These are phyloP conservation scores for Escallonia rubra DNA, from an alignment of 129 eudicot genomes.

Conservation along the genomic window DNA sequence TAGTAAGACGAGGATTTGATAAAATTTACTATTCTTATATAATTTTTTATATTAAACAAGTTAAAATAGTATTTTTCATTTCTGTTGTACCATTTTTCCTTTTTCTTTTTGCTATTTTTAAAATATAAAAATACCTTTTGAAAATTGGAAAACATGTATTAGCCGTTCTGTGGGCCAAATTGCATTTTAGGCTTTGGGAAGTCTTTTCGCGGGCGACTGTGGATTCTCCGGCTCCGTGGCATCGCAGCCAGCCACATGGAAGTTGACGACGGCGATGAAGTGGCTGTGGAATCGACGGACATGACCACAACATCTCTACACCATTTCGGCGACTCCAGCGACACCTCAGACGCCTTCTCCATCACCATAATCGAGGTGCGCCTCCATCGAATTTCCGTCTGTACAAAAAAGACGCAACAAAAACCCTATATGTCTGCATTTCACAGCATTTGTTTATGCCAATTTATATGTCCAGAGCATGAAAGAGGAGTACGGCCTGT, in stretches of 20 bases:
- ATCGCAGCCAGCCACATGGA: conserved; percentile 19
- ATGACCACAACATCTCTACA: conserved; percentile 62
- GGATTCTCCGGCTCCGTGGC: not conserved
- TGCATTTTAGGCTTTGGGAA: too few relatives aligned
- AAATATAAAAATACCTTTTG: too few relatives aligned
- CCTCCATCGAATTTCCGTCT: not conserved
- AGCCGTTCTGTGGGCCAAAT: too few relatives aligned
- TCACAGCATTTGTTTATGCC: not conserved
- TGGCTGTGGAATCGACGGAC: conserved; percentile 20
- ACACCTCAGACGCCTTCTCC: conserved; percentile 40
- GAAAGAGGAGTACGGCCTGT: conserved; percentile 82
- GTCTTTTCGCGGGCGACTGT: not conserved
- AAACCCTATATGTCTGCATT: not conserved
- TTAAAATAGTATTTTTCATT: too few relatives aligned
- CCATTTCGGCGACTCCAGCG: conserved; percentile 39
- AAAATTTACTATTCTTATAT: too few relatives aligned
- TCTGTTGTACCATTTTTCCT: too few relatives aligned
- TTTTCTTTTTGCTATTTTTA: too few relatives aligned
- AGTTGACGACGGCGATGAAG: conserved; percentile 19
- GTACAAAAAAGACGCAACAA: not conserved
- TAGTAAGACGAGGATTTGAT: too few relatives aligned
- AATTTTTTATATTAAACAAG: too few relatives aligned
- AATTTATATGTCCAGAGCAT: conserved; percentile 48
- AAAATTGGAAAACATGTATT: too few relatives aligned
- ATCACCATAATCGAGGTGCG: conserved; percentile 60